These are phyloP conservation scores for Brassica rapa DNA, from an alignment of 345 rosid genomes.

Conservation along the genomic window DNA sequence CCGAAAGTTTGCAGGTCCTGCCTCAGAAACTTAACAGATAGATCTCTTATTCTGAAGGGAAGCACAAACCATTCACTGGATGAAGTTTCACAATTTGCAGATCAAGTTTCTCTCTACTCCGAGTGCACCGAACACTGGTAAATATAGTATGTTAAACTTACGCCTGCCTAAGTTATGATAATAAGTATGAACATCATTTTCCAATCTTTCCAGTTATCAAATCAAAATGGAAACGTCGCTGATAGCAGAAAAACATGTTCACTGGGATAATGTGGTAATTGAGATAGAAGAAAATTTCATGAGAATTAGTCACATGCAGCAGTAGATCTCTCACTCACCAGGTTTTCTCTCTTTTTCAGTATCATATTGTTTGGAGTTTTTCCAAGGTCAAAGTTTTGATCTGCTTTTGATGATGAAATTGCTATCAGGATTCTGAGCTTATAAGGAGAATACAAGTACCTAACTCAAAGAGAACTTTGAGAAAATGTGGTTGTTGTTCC, in stretches of 20 bases:
- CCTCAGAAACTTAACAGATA: constrained; percentile 69
- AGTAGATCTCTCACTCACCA: constrained; percentile 72
- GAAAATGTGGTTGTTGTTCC: constrained; percentile 92
- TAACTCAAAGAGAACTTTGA: constrained; percentile 65
- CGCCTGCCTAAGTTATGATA: not conserved
- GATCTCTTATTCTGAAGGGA: constrained; percentile 76
- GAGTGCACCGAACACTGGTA: constrained; percentile 95
- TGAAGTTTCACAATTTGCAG: constrained; percentile 64
- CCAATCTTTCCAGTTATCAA: constrained; percentile 55
- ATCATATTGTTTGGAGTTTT: no score
- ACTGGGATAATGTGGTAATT: constrained; percentile 64
- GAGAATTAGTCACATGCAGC: constrained; percentile 69
- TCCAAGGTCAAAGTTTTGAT: not conserved
- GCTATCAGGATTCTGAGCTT: constrained; percentile 66
- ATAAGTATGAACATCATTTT: not conserved
- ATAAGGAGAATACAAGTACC: constrained; percentile 45
- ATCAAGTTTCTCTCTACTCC: constrained; percentile 73
- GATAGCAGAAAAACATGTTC: constrained; percentile 80
- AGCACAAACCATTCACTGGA: constrained; percentile 64
- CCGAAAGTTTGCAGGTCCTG: constrained; percentile 66
- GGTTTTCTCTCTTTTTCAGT: constrained; percentile 43
- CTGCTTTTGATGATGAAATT: not conserved
- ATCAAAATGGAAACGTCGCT: constrained; percentile 66
- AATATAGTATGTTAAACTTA: not conserved
- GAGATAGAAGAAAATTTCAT: constrained; percentile 83